Evolutionary conservation across 108 stramenopile genomes (phyloP).

Genomic region (Cylindrotheca fusiformis): DNA sequence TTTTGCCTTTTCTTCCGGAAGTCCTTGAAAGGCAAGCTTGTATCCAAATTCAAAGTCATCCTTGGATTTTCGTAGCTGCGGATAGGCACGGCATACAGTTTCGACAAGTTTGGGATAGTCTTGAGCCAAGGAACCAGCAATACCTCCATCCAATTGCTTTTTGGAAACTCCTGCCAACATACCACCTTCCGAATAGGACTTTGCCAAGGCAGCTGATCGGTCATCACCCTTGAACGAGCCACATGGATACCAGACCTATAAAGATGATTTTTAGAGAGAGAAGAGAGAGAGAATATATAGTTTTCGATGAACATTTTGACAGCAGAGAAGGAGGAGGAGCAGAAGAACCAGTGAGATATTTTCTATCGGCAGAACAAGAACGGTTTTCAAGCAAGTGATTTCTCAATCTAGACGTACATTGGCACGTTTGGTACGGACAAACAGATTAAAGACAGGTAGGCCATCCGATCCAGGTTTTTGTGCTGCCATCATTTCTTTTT

Average conservation of each 20-base stretch:
- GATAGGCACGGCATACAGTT: constrained; percentile 70
- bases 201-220: constrained; percentile 66
- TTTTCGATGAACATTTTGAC: background rate
- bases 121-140: constrained; percentile 58
- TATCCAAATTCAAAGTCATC: constrained; percentile 79
- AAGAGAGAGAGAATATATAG: background rate
- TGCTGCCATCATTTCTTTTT: constrained; percentile 71
- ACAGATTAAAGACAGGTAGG: constrained; percentile 83
- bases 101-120: constrained; percentile 59
- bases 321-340: background rate
- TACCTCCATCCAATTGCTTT: constrained; percentile 81
- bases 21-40: constrained; percentile 63
- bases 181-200: constrained; percentile 51
- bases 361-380: background rate
- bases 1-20: constrained; percentile 66
- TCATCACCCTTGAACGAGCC: constrained; percentile 90
- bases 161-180: constrained; percentile 70
- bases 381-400: no score
- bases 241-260: constrained; percentile 88
- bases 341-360: background rate
- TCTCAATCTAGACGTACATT: constrained; percentile 64
- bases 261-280: no score
- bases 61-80: constrained; percentile 66
- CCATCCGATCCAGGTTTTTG: constrained; percentile 69
- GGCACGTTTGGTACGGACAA: constrained; percentile 65